phyloP scores from a whole-genome alignment of 1,139 yeast genomes.

The Torulaspora globosa region DNA sequence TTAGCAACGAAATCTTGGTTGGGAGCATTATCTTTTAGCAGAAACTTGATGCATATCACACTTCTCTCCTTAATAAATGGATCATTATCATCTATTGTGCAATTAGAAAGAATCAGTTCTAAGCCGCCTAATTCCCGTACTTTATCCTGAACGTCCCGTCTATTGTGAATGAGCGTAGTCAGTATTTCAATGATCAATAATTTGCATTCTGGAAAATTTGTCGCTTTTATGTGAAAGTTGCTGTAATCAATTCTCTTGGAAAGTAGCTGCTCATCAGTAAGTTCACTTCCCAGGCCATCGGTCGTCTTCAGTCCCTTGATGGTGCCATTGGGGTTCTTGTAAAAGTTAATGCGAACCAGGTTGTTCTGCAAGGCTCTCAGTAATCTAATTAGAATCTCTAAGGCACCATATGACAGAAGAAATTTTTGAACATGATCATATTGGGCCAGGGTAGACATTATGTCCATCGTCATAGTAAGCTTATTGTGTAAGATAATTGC shows the following conservation, averaged over 20 bases:
- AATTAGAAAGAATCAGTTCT: slow-evolving; percentile 68
- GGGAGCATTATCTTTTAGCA: slow-evolving; percentile 56
- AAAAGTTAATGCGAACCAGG: slow-evolving; percentile 37
- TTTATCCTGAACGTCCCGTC: slow-evolving; percentile 58
- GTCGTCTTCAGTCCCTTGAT: slow-evolving; percentile 33
- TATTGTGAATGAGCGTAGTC: slow-evolving; percentile 50
- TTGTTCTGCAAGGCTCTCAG: slow-evolving; percentile 50
- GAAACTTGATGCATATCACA: slow-evolving; percentile 67
- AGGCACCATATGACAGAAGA: slow-evolving; percentile 48
- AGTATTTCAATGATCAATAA: slow-evolving; percentile 58
- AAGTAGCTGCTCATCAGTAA: slow-evolving; percentile 19
- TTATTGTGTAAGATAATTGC: slow-evolving; percentile 23
- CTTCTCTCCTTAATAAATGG: slow-evolving; percentile 87
- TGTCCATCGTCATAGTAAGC: slow-evolving; percentile 42
- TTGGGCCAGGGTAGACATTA: slow-evolving; percentile 49
- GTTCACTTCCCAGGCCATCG: slow-evolving; percentile 32
- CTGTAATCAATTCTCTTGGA: slow-evolving; percentile 22
- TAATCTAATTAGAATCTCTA: slow-evolving; percentile 45
- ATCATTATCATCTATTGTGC: slow-evolving; percentile 81
- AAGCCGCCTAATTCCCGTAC: slow-evolving; percentile 66
- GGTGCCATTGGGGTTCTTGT: slow-evolving; percentile 35
- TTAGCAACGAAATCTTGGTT: slow-evolving; percentile 74
- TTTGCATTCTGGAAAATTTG: slow-evolving; percentile 57
- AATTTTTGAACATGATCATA: slow-evolving; percentile 52
- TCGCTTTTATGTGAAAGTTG: slow-evolving; percentile 30